Evolutionary conservation across 2,329 filamentous ascomycete genomes (phyloP), one percentile per base, ranked within the genome.

Genomic region (Colletotrichum sojae): DNA sequence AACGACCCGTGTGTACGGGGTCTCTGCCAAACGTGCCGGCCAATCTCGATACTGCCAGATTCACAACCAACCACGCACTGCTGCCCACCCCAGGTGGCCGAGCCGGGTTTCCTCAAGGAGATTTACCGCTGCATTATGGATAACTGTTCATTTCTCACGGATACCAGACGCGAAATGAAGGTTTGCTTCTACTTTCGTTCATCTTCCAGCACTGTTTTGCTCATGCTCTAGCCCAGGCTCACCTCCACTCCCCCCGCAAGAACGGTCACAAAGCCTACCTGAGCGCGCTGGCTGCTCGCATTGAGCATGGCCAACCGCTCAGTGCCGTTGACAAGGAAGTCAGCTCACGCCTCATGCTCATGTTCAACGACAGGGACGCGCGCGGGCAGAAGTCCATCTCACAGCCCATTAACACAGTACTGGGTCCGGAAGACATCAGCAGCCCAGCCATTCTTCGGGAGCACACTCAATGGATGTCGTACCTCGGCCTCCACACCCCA

Each of bases 61-160:
- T 70, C 52, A n/a, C 63, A 70, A 31, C 63, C 63, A 13, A 62
- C 45, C 51, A 66, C 59, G 4, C 67, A 62, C 45, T 71, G 69
- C 36, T 71, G 69, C n/a, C 69, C 69, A 48, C 69, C 69, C 16
- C 57, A 62, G 40, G 25, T 61, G 5, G 56, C 60, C 6, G 60
- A 60, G 40, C 51, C 66, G 55, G 66, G 61, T 39, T 61, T 63
- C 56, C 68, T 69, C 53, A 70, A 69, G 22, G 64, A 63, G 68
- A 67, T 70, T n/a, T 70, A 70, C 15, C 57, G 57, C 20, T 70
- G 68, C 54, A 63, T 69, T 25, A 68, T 70, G 64, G 68, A 70
- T 40, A 70, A 70, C 58, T 70, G 68, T 45, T 39, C 60, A 13
- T 67, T 67, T 36, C 45, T 67, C 10, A 70, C 63, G 22, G 67